These are phyloP conservation scores for Gentiana straminea DNA, from an alignment of 257 asterid genomes.

Conservation along the genomic window DNA sequence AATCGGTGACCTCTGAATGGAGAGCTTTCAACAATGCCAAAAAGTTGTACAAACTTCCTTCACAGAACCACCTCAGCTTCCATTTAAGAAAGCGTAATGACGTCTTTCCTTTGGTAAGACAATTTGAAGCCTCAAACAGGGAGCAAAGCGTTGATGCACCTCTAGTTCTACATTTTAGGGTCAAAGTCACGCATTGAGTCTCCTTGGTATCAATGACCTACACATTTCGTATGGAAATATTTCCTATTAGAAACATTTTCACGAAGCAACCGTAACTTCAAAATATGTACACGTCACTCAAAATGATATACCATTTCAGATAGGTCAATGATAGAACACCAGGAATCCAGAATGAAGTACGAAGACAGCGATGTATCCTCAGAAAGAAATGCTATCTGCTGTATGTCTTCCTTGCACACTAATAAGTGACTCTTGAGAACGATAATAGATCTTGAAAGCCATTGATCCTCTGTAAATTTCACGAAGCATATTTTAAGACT, in stretches of 20 bases:
- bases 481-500: neutral
- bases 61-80: constrained; percentile 40
- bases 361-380: constrained; percentile 21
- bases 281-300: neutral
- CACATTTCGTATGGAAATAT: constrained; percentile 1
- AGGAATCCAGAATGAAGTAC: constrained; percentile 24
- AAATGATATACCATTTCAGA: constrained; percentile 31
- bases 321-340: constrained; percentile 27
- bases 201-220: constrained; percentile 36
- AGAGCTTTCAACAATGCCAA: constrained; percentile 30
- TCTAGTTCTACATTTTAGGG: constrained; percentile 8
- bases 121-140: constrained; percentile 5
- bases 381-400: constrained; percentile 24
- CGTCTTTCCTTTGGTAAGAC: constrained; percentile 5
- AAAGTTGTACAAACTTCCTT: constrained; percentile 24
- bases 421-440: constrained; percentile 32
- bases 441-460: constrained; percentile 38
- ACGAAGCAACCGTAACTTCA: neutral
- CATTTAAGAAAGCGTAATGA: constrained; percentile 19
- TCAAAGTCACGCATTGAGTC: constrained; percentile 18
- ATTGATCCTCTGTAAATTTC: constrained; percentile 18
- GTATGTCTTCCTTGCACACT: constrained; percentile 36
- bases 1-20: constrained; percentile 15
- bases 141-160: constrained; percentile 9
- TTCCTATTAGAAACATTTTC: neutral